A percentile compares a stretch with the other conserved stretches of the same genome.
Conservation (phyloP, 116 monocot genomes). For the Iris pallida region DNA sequence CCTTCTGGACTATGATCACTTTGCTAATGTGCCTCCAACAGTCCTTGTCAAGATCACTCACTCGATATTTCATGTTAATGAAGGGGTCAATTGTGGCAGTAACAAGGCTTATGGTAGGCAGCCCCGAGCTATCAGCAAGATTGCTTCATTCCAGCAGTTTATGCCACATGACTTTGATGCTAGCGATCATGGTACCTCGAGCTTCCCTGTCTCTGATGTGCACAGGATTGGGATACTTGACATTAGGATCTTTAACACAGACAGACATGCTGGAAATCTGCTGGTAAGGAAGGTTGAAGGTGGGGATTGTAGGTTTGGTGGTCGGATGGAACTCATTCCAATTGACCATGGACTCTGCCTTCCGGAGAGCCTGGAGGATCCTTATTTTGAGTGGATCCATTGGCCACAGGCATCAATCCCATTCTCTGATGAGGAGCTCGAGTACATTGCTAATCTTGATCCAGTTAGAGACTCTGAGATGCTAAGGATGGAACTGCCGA, state of each 20-base stretch:
- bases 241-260: slow-evolving; percentile 80
- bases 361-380: slow-evolving; percentile 85
- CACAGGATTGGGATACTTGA: slow-evolving; percentile 86
- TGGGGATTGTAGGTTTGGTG: slow-evolving; percentile 46
- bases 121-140: slow-evolving; percentile 44
- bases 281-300: slow-evolving; percentile 48
- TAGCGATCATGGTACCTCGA: slow-evolving; percentile 81
- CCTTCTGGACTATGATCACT: slow-evolving; percentile 72
- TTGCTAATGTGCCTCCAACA: slow-evolving; percentile 84
- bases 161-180: slow-evolving; percentile 90
- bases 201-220: slow-evolving; percentile 70
- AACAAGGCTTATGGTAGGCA: slow-evolving; percentile 23
- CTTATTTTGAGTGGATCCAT: slow-evolving; percentile 96
- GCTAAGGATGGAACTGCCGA: slow-evolving; percentile 67
- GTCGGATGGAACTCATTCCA: slow-evolving; percentile 64
- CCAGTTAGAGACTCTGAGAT: slow-evolving; percentile 60
- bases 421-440: slow-evolving; percentile 85
- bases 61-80: slow-evolving; percentile 69
- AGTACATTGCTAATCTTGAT: slow-evolving; percentile 79
- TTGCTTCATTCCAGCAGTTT: slow-evolving; percentile 87
- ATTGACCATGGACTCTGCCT: slow-evolving; percentile 93
- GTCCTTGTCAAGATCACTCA: slow-evolving; percentile 83
- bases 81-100: slow-evolving; percentile 26
- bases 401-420: slow-evolving; percentile 94
- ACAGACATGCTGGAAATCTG: slow-evolving; percentile 82